Evolutionary conservation across 1,284 basidiomycete species (phyloP), one percentile per base, ranked within the genome.

Genomic region (Rhodotorula sp.): DNA sequence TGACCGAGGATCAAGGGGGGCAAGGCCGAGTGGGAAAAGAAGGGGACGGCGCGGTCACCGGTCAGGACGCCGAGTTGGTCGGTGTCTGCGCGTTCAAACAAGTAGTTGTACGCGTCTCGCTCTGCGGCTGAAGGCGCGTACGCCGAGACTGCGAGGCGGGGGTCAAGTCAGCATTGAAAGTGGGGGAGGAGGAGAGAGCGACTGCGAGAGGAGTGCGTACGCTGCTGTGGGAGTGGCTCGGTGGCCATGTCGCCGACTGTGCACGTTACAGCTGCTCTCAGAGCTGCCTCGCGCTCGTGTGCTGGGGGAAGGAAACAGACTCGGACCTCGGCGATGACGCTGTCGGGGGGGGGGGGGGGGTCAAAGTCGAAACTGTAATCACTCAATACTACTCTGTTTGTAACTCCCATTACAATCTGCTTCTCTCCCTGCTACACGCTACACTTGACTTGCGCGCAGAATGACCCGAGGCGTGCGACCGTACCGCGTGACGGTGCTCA

Each of bases 1-100:
- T 97, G 91, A 56, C 94, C 93, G 69, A 99, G 88, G 49, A 87
- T 85, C n/a, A 85, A 83, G 14, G 91, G 88, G 45, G 87, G 82
- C 67, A 95, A 86, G 28, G 59, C 55, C 43, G 78, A 76, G 68
- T 73, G 69, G 28, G 69, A 69, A 69, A 80, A 79, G 77, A 80
- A 79, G 19, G 76, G 74, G 47, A 79, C 77, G 57, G 79, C 79
- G 66, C 73, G 73, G 67, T 80, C 79, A 23, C 78, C 79, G 10
- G 77, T 77, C 47, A 79, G 69, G 31, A 79, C 78, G 58, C 78
- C 78, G 43, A 79, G 67, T 10, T 74, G 63, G n/a, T 78, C 76
- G 7, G 66, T 73, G 66, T 79, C 79, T 58, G 79, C 75, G 38
- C 71, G 67, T 28, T 70, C 50, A 56, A 76, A 76, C 18, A 73